phyloP scores from a whole-genome alignment of 371 early-diverging fungal species.

The Umbelopsis sp. region DNA sequence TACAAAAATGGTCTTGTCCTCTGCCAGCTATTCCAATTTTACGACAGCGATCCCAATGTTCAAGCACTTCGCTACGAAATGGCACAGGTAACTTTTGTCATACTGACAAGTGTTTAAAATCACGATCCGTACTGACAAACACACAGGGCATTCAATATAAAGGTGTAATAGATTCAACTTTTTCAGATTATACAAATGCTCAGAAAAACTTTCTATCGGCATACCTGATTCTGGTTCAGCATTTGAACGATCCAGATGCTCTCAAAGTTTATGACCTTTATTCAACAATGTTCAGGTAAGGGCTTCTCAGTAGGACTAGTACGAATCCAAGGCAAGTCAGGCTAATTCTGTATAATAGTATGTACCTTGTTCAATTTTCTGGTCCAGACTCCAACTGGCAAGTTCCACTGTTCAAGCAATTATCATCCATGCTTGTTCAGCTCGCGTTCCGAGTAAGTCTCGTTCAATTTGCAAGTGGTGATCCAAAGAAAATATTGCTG shows the following conservation, averaged over 20 bases:
- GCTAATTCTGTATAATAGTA: background rate
- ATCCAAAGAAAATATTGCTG: background rate
- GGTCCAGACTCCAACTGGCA: slow-evolving; percentile 28
- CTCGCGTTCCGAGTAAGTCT: slow-evolving; percentile 28
- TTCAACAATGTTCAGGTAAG: slow-evolving; percentile 31
- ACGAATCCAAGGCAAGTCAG: no score
- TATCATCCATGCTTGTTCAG: slow-evolving; percentile 26
- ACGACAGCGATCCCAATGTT: slow-evolving; percentile 18
- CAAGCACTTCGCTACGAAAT: slow-evolving; percentile 22
- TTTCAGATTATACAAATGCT: slow-evolving; percentile 29
- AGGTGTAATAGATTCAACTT: background rate
- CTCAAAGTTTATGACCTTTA: slow-evolving; percentile 27
- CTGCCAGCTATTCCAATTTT: slow-evolving; percentile 17
- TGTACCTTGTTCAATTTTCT: slow-evolving; percentile 29
- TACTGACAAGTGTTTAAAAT: background rate
- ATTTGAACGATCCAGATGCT: slow-evolving; percentile 12
- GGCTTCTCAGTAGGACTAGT: background rate
- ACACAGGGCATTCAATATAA: slow-evolving; percentile 20
- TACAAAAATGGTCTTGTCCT: slow-evolving; percentile 20
- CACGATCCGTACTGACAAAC: slow-evolving; percentile 14
- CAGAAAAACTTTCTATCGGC: slow-evolving; percentile 23
- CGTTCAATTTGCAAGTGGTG: background rate
- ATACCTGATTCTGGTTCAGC: slow-evolving; percentile 23
- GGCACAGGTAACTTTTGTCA: slow-evolving; percentile 18
- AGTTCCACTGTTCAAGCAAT: slow-evolving; percentile 22